Percentiles rank a stretch among this genome's conserved stretches.
phyloP scores from a whole-genome alignment of 176 grass and related monocot species.

The Luzula sylvatica region DNA sequence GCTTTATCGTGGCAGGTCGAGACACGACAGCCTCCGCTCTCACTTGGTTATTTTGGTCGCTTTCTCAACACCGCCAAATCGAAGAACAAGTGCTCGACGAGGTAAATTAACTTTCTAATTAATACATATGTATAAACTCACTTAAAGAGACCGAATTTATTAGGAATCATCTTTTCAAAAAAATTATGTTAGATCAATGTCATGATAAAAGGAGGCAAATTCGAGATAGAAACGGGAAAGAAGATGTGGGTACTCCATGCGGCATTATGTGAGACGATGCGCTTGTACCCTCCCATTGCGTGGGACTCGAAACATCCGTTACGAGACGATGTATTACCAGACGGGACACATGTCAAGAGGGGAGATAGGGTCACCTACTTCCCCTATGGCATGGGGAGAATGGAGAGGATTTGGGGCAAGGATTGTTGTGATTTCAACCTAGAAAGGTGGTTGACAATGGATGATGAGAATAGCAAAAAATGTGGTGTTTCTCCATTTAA shows the following conservation, averaged over 20 bases:
- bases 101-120: not conserved
- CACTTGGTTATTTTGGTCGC: slow-evolving; percentile 93
- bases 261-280: slow-evolving; percentile 77
- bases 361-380: slow-evolving; percentile 86
- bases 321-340: slow-evolving; percentile 53
- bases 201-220: not conserved
- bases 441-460: slow-evolving; percentile 36
- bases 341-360: slow-evolving; percentile 42
- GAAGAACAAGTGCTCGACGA: slow-evolving; percentile 40
- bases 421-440: slow-evolving; percentile 45
- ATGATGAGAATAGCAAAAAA: not conserved
- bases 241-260: slow-evolving; percentile 69
- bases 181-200: slow-evolving; percentile 17
- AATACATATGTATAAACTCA: not conserved
- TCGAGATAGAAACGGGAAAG: slow-evolving; percentile 28
- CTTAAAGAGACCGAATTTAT: not conserved
- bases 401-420: slow-evolving; percentile 68
- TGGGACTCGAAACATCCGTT: slow-evolving; percentile 84
- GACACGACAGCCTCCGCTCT: slow-evolving; percentile 85
- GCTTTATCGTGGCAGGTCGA: slow-evolving; percentile 78
- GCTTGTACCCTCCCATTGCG: slow-evolving; percentile 80
- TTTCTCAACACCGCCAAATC: slow-evolving; percentile 42
- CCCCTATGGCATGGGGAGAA: slow-evolving; percentile 89
- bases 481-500: slow-evolving; percentile 59
- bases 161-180: not conserved